phyloP scores from a whole-genome alignment of 2,329 filamentous ascomycete genomes.

The Xylaria sp. region DNA sequence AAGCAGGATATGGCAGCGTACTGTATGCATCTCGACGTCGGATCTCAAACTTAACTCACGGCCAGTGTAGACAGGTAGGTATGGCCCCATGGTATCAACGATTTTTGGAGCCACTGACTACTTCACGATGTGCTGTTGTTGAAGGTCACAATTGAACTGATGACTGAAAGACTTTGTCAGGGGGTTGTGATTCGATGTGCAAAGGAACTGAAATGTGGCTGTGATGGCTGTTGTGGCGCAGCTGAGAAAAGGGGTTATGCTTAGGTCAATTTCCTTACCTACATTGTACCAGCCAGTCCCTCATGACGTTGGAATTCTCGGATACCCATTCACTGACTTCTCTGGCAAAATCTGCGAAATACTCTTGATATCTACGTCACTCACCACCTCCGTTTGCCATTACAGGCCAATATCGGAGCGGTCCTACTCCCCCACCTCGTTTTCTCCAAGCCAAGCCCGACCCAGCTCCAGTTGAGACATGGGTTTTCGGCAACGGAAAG shows the following conservation, averaged over 20 bases:
- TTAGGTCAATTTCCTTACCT: background rate
- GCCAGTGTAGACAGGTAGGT: background rate
- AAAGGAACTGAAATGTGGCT: background rate
- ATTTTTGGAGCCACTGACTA: no score
- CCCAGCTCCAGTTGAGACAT: background rate
- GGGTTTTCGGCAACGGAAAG: conserved; percentile 3
- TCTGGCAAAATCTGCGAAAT: background rate
- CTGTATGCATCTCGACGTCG: background rate
- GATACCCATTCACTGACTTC: background rate
- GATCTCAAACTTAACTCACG: background rate
- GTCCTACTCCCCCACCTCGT: background rate
- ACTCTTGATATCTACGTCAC: background rate
- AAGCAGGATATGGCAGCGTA: background rate
- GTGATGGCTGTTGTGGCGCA: background rate
- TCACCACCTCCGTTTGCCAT: background rate
- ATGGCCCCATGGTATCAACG: no score
- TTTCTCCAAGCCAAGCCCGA: conserved; percentile 7
- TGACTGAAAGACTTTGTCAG: no score
- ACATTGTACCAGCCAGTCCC: background rate
- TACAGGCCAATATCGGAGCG: background rate
- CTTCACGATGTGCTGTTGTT: background rate
- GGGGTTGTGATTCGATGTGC: no score
- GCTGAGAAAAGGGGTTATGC: background rate
- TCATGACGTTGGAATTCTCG: no score
- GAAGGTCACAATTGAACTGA: background rate